Evolutionary conservation across 2,329 filamentous ascomycete genomes (phyloP).

Genomic region (Sporothrix brasiliensis): DNA sequence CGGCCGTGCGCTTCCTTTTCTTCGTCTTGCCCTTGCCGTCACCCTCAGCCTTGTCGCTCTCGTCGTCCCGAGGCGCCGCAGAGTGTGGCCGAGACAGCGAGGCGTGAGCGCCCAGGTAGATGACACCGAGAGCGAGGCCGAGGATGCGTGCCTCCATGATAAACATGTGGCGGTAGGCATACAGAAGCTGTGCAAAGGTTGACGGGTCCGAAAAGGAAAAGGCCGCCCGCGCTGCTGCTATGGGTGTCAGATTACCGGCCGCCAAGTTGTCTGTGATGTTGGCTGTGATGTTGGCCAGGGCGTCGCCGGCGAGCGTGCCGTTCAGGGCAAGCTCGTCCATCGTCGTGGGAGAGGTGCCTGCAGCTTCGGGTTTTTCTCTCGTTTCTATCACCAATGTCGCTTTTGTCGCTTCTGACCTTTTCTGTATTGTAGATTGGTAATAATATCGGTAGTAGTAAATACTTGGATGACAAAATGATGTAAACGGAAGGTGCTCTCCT

Average conservation of each 20-base stretch:
- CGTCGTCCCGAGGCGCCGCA: constrained; percentile 59
- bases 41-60: constrained; percentile 41
- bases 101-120: constrained; percentile 83
- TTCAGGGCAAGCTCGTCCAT: constrained; percentile 18
- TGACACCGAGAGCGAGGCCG: constrained; percentile 74
- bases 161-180: constrained; percentile 45
- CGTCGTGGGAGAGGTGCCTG: background rate
- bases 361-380: background rate
- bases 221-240: background rate
- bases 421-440: too few relatives aligned
- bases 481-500: too few relatives aligned
- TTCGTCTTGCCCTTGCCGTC: constrained; percentile 47
- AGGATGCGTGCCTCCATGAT: constrained; percentile 54
- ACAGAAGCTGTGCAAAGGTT: constrained; percentile 11
- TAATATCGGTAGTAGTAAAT: background rate
- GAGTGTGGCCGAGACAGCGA: constrained; percentile 81
- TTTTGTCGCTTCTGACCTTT: background rate
- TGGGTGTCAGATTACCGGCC: constrained; percentile 8
- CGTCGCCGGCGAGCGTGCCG: background rate
- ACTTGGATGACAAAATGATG: background rate
- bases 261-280: background rate
- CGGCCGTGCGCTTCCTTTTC: constrained; percentile 9
- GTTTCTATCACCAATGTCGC: too few relatives aligned
- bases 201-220: background rate
- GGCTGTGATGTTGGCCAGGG: background rate